Conservation (phyloP, 306 rosid species). For the Cicer chorassanicum region DNA sequence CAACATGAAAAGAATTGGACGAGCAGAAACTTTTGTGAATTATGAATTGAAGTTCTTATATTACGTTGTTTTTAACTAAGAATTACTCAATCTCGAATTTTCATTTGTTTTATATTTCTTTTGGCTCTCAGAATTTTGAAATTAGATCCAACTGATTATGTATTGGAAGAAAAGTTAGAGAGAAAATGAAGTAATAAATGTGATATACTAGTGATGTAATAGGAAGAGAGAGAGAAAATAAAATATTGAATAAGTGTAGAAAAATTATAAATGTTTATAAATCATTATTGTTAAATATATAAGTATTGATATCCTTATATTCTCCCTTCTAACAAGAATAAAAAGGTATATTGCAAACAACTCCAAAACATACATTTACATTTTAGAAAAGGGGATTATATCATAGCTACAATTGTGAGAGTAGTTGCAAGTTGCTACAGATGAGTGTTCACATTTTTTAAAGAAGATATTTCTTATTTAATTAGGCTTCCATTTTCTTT, state of each 20-base stretch:
- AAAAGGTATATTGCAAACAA: background rate
- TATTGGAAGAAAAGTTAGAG: too few species aligned
- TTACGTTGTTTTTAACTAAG: background rate
- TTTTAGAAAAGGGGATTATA: background rate
- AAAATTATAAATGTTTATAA: too few species aligned
- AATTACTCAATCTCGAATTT: background rate
- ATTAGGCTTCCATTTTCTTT: background rate
- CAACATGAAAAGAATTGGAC: constrained; percentile 78
- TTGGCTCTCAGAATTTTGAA: background rate
- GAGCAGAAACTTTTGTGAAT: constrained; percentile 37
- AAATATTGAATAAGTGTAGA: too few species aligned
- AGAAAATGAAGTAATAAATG: too few species aligned
- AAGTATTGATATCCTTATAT: background rate
- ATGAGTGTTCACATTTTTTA: background rate
- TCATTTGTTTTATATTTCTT: background rate
- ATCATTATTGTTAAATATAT: too few species aligned
- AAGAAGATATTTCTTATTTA: background rate
- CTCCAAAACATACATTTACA: background rate
- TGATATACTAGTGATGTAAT: too few species aligned
- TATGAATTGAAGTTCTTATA: background rate
- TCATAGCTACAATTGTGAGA: background rate
- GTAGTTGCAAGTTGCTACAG: background rate
- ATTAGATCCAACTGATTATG: background rate
- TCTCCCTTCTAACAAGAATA: background rate
- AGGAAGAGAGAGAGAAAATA: too few species aligned